Evolutionary conservation across 345 rosid genomes (phyloP), one percentile per base, ranked within the genome.

Genomic region (Gossypium longicalyx): DNA sequence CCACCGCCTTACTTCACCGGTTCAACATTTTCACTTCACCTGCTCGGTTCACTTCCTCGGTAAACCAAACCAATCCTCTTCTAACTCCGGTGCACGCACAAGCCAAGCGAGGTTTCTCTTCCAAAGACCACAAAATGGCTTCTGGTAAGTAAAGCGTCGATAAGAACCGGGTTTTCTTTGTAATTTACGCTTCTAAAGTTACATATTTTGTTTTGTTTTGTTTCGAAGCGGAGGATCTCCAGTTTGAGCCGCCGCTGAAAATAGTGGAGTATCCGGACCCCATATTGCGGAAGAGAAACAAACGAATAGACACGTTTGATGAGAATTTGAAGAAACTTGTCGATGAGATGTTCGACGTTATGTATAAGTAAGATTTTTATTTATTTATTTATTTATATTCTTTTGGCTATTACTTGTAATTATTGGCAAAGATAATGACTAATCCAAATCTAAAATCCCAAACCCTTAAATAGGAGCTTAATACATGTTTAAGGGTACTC

Each of bases 261-360:
- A 87, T 95, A 23, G 90, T 91, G 76, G 87, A 89, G 86, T 95
- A 95, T 83, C 99, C 99, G 44, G 91, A 93, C 81, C 98, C 98
- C 5, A 72, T 79, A 75, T 60, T 95, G 84, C 82, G 98, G 60
- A 89, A 89, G 76, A 91, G 80, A 72, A 90, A 86, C 86, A 95
- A 89, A 84, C 82, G 85, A 74, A 87, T 95, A 77, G 84, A 72
- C 71, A 78, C 86, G 16, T 95, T 93, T 66, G 97, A 89, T 69
- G 92, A 93, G 64, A 88, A 87, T 80, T 81, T 95, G 86, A 91
- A 78, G 90, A 88, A 89, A 54, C 73, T 95, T 74, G 98, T 84
- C 22, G 85, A 87, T 77, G 96, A 90, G 77, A 95, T 93, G 98
- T 91, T 95, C 76, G 89, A 89, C 78, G 81, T 95, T 69, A 95